Conservation (phyloP, 23 red algal species). For the Gracilaria vermiculophylla region DNA sequence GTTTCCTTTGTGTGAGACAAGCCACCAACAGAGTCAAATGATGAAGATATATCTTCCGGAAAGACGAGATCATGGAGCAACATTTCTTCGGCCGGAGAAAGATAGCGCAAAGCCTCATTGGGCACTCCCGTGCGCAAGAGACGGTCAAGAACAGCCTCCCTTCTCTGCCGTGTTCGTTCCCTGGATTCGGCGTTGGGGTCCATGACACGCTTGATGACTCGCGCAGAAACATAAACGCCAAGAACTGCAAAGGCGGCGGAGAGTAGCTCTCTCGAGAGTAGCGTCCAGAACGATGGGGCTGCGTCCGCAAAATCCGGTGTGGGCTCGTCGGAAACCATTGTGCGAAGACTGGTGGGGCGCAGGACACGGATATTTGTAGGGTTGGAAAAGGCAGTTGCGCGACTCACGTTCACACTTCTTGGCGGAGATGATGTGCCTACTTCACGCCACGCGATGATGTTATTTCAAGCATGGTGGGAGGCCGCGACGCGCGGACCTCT, state of each 20-base stretch:
- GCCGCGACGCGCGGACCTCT: no score
- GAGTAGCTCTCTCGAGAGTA: constrained; percentile 57
- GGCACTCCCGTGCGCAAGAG: constrained; percentile 61
- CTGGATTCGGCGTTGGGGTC: constrained; percentile 63
- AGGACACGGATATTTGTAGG: background rate
- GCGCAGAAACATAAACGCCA: constrained; percentile 59
- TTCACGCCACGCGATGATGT: no score
- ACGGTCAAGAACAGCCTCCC: constrained; percentile 39
- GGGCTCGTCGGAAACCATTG: constrained; percentile 6
- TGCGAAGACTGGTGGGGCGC: background rate
- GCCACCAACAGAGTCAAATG: constrained; percentile 85
- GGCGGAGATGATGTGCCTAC: no score
- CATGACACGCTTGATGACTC: constrained; percentile 61
- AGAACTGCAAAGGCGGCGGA: constrained; percentile 59
- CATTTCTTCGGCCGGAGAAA: constrained; percentile 70
- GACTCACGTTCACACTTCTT: no score
- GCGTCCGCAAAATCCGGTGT: constrained; percentile 5
- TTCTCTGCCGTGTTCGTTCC: constrained; percentile 16
- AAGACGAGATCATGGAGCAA: constrained; percentile 91
- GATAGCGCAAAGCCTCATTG: constrained; percentile 24
- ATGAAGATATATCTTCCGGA: constrained; percentile 79
- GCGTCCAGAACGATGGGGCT: constrained; percentile 26
- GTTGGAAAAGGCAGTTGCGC: no score
- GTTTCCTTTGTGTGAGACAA: constrained; percentile 83
- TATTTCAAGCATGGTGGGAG: no score